These are phyloP conservation scores for Jamesozyma hellenica DNA, from an alignment of 805 yeast genomes.

Conservation along the genomic window DNA sequence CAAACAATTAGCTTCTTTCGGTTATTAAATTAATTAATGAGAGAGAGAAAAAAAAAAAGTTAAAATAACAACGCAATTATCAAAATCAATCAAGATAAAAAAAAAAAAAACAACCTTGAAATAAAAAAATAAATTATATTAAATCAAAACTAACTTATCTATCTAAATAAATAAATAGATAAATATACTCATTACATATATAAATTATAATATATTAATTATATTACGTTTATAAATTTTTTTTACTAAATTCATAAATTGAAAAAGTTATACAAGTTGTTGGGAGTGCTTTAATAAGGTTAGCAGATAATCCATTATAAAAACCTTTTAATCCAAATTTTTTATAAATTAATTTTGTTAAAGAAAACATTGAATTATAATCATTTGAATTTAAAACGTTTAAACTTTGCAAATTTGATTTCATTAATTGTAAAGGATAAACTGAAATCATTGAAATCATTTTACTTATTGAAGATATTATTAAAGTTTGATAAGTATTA, in stretches of 20 bases:
- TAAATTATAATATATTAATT: too few species aligned
- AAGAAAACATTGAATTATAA: slow-evolving; percentile 19
- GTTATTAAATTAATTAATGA: slow-evolving; percentile 58
- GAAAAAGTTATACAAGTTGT: slow-evolving; percentile 87
- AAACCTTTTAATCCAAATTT: slow-evolving; percentile 57
- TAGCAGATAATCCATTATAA: slow-evolving; percentile 76
- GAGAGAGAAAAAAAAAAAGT: too few species aligned
- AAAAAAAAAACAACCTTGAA: too few species aligned
- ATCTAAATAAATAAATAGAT: too few species aligned
- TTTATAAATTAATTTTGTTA: slow-evolving; percentile 33
- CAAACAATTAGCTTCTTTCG: slow-evolving; percentile 89
- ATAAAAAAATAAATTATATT: too few species aligned
- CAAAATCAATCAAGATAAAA: too few species aligned
- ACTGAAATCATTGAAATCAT: slow-evolving; percentile 53
- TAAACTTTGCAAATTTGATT: slow-evolving; percentile 62
- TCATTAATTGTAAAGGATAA: slow-evolving; percentile 78
- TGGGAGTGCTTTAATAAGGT: slow-evolving; percentile 75
- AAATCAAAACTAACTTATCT: too few species aligned
- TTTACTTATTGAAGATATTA: slow-evolving; percentile 61
- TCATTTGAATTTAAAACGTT: slow-evolving; percentile 18
- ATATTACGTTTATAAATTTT: slow-evolving; percentile 9
- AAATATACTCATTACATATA: too few species aligned
- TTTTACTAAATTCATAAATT: slow-evolving; percentile 60
- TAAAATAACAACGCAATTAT: too few species aligned
- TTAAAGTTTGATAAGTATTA: slow-evolving; percentile 47